Evolutionary conservation across 768 basidiomycete genomes (phyloP), one percentile per base, ranked within the genome.

Genomic region (Rhodotorula diobovata): DNA sequence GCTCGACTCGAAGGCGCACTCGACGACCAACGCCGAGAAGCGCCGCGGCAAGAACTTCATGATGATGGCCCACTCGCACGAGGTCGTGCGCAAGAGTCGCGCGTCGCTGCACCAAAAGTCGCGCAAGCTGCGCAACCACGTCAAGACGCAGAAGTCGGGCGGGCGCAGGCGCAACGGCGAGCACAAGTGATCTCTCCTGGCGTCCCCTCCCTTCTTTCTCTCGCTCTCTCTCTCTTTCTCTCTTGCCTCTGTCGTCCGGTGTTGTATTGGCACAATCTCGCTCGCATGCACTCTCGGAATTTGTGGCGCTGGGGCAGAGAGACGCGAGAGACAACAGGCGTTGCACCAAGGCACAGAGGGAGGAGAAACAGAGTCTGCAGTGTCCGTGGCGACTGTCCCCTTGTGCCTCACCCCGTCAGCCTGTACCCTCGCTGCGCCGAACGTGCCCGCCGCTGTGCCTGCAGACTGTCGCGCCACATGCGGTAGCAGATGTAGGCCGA

Each of bases 11-110:
- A 75, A 75, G 71, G 71, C 71, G 65, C 74, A 75, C 68, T 75
- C 74, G 70, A 75, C 74, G 21, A 75, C 74, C 46, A 75, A 75
- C 60, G 57, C 46, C 30, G 74, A 75, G 63, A 70, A 75, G 74
- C 30, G 48, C 39, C 48, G 67, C 54, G 68, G 63, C 64, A 75
- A 75, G 71, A 72, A 72, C 60, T 72, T 68, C 41, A 57, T 66
- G 43, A 72, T 72, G 71, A 34, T 72, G n/a, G 51, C 71, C 15
- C 71, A 72, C 54, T 56, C 51, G 25, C 60, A 63, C 53, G 18
- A 57, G 5, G 71, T 72, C 45, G 43, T 34, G 41, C 23, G 32
- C 25, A 72, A 72, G 67, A 37, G n/a, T 2, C 66, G 63, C 39
- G 51, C 51, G 63, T 68, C 66, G 45, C 39, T 72, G 15, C 63